Percentiles rank a stretch among this genome's conserved stretches.
Conservation (phyloP, 805 yeast genomes). For the Saccharomyces eubayanus region DNA sequence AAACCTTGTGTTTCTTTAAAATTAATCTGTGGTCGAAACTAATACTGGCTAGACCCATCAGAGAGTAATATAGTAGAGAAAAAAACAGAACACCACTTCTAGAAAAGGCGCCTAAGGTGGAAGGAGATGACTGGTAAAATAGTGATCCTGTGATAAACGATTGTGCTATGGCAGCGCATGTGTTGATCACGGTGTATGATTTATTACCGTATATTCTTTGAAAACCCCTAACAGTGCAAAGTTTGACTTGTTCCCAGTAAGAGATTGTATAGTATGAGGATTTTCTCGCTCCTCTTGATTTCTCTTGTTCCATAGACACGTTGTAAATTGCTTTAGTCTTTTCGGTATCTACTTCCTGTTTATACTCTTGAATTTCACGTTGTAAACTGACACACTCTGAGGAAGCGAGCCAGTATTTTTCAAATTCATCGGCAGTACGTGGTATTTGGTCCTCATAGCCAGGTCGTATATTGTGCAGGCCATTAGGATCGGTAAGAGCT, state of each 20-base stretch:
- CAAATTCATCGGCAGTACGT: conserved; percentile 50
- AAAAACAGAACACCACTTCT: conserved; percentile 61
- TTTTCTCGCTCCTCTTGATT: conserved; percentile 18
- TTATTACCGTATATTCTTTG: conserved; percentile 52
- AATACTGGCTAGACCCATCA: conserved; percentile 43
- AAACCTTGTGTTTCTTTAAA: conserved; percentile 62
- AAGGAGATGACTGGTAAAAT: conserved; percentile 43
- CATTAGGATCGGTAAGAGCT: conserved; percentile 51
- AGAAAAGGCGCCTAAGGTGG: conserved; percentile 52
- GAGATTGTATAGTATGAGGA: conserved; percentile 24
- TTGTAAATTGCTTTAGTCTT: conserved; percentile 31
- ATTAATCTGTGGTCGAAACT: conserved; percentile 49
- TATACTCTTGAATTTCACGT: conserved; percentile 36
- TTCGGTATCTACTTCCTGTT: conserved; percentile 23
- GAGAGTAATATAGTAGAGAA: conserved; percentile 44
- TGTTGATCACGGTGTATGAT: conserved; percentile 36
- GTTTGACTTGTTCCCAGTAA: conserved; percentile 40
- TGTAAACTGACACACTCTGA: conserved; percentile 32
- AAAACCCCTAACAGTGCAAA: conserved; percentile 44
- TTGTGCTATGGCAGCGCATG: conserved; percentile 36
- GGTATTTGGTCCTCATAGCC: conserved; percentile 49
- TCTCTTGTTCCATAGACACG: conserved; percentile 24
- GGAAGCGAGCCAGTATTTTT: conserved; percentile 37
- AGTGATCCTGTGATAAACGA: conserved; percentile 56
- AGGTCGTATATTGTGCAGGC: conserved; percentile 29